Base-by-base conservation (phyloP, 495 filamentous ascomycete species). In the Aspergillus conjunctus region DNA sequence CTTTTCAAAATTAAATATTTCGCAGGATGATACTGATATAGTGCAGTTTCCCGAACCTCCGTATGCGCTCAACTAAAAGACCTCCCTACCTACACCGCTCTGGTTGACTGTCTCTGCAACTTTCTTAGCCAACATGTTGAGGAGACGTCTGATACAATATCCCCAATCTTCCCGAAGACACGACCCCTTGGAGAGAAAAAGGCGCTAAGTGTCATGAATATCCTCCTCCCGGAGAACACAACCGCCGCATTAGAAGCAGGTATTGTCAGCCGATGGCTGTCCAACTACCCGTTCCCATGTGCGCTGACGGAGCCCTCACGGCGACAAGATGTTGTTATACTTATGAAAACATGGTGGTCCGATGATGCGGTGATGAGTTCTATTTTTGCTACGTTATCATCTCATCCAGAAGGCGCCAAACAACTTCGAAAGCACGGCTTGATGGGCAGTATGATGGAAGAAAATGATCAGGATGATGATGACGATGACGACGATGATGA, bases 261-360 rank as follows among this genome's bases (percentile, higher is more conserved):
- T 9, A 58, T 84, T 4, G 61, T 84, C 17, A 76, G 71, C 43
- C 71, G 74, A 4, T 84, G 81, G 81, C 74, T 84, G 7, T 57
- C 52, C 51, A 74, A 77, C 21, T 84, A 83, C 58, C 81, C 81
- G 5, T 83, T 82, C 44, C 78, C 78, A 15, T 81, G 77, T 44
- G 73, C 70, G 31, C 45, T 65, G 44, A 54, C 64, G 9, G 68
- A 74, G 34, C 70, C 74, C 34, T 73, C 75, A 6, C 73, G 76
- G 6, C 67, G 68, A 26, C 72, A 76, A 45, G 74, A 80, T 58
- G 71, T 76, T 18, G 73, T 76, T 14, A 66, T 77, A 37, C 71
- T 79, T 1, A 77, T 80, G 74, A 79, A 80, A 54, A 75, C 74
- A 15, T 79, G 73, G 73, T 80, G 74, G 73, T 68, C 67, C 5